A percentile compares a stretch with the other conserved stretches of the same genome.
Conservation (phyloP, 1,284 basidiomycete species). For the Kwoniella shivajii region DNA sequence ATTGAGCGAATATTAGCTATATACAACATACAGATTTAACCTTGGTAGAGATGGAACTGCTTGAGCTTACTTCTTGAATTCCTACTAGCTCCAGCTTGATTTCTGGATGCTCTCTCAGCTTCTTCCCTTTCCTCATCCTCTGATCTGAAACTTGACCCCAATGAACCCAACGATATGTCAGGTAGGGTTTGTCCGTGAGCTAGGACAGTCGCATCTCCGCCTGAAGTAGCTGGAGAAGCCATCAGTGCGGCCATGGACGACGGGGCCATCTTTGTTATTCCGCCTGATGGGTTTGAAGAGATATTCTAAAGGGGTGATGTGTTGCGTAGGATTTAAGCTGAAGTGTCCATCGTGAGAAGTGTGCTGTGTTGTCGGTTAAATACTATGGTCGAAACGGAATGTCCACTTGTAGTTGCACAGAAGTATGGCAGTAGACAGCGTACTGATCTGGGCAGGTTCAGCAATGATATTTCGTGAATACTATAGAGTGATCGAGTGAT, state of each 20-base stretch:
- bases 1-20: background rate
- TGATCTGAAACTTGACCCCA: slow-evolving; percentile 50
- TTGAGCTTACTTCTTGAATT: background rate
- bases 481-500: no score
- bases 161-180: slow-evolving; percentile 51
- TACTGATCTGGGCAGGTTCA: no score
- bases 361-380: background rate
- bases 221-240: slow-evolving; percentile 37
- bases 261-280: slow-evolving; percentile 35
- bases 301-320: no score
- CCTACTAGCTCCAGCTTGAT: background rate
- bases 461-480: no score
- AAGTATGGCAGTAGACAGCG: no score
- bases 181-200: slow-evolving; percentile 45
- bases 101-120: background rate
- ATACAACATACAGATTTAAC: background rate
- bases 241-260: slow-evolving; percentile 44
- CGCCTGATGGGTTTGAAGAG: no score
- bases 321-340: no score
- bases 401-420: no score
- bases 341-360: no score
- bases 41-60: background rate
- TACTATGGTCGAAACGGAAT: background rate
- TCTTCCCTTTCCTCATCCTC: slow-evolving; percentile 39
- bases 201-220: slow-evolving; percentile 39